Evolutionary conservation across 2,329 filamentous ascomycete genomes (phyloP).

Genomic region (Microsporum audouinii): DNA sequence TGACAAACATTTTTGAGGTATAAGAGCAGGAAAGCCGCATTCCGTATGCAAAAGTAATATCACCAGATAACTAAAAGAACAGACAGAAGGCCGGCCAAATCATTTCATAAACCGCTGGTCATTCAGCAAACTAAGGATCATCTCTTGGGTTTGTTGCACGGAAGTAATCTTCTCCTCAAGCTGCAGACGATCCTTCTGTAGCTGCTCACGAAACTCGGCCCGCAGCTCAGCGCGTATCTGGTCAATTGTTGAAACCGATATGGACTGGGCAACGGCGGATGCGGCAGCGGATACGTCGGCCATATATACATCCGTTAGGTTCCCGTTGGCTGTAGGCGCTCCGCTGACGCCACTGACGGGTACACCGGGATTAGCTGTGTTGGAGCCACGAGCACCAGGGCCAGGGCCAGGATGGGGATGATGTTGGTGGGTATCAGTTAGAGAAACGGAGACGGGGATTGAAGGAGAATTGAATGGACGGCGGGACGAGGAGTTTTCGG

Average conservation of each 20-base stretch:
- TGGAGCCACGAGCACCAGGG: neutral
- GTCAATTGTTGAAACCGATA: constrained; percentile 9
- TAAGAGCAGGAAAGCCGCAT: neutral
- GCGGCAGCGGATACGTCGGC: neutral
- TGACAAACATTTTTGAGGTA: constrained; percentile 1
- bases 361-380: neutral
- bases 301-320: constrained; percentile 4
- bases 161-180: constrained; percentile 29
- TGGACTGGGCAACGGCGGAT: constrained; percentile 2
- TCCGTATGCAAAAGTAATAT: neutral
- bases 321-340: neutral
- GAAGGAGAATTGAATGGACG: neutral
- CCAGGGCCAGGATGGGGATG: neutral
- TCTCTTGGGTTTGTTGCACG: constrained; percentile 30
- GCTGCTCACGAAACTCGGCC: constrained; percentile 24
- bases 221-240: constrained; percentile 27
- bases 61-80: neutral
- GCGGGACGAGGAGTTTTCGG: constrained; percentile 1
- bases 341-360: neutral
- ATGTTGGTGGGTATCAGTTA: neutral
- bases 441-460: neutral
- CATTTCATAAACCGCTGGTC: neutral
- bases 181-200: constrained; percentile 24
- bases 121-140: constrained; percentile 25
- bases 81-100: neutral